A percentile compares a stretch with the other conserved stretches of the same genome.
Conservation (phyloP, 2,329 filamentous ascomycete genomes). For the Penicillium sp. region DNA sequence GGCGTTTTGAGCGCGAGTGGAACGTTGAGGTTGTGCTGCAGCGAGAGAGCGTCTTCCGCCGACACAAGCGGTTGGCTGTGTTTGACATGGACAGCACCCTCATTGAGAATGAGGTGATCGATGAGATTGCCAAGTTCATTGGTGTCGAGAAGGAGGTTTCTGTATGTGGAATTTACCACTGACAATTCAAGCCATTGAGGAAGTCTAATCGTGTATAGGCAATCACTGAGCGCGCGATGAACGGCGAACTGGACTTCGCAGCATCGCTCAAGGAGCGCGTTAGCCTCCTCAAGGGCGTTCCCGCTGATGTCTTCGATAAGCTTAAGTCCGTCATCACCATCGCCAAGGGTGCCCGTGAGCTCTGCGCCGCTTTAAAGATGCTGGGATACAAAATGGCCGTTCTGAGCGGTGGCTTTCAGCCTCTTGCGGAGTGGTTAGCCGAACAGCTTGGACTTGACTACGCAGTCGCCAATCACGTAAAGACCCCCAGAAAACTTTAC, state of each 20-base stretch:
- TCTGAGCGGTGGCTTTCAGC: conserved; percentile 86
- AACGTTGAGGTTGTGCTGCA: conserved; percentile 83
- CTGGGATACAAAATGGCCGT: conserved; percentile 87
- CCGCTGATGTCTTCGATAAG: conserved; percentile 73
- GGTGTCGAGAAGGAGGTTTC: conserved; percentile 81
- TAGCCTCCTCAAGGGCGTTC: conserved; percentile 75
- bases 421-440: conserved; percentile 83
- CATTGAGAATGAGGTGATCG: conserved; percentile 96
- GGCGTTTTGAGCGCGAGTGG: conserved; percentile 84
- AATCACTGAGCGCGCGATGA: conserved; percentile 93
- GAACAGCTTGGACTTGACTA: conserved; percentile 79
- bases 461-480: conserved; percentile 80
- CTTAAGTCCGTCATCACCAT: conserved; percentile 74
- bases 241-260: conserved; percentile 91
- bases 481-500: conserved; percentile 7
- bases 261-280: conserved; percentile 79
- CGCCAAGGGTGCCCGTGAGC: conserved; percentile 73
- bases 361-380: conserved; percentile 71
- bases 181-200: not conserved
- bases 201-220: conserved; percentile 41
- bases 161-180: conserved; percentile 32
- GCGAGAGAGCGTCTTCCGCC: conserved; percentile 68
- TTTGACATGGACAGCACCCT: conserved; percentile 99
- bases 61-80: conserved; percentile 81
- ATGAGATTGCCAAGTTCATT: conserved; percentile 83